Evolutionary conservation across 345 rosid genomes (phyloP).

Genomic region (Turritis glabra): DNA sequence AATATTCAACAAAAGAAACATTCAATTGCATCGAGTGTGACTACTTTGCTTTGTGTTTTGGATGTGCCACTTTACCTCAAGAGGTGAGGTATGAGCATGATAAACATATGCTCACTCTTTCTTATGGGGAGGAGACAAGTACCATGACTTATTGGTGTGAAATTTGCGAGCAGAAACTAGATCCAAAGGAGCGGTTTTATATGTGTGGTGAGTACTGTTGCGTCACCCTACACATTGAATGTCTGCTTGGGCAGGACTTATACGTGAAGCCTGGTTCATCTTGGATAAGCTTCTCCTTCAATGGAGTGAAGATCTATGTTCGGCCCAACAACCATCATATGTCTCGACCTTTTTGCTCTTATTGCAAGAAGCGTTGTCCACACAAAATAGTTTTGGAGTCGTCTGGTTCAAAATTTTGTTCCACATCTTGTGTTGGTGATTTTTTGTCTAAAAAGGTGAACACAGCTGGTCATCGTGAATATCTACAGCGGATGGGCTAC

Average conservation of each 20-base stretch:
- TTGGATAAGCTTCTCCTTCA: background rate
- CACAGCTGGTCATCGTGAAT: background rate
- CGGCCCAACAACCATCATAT: background rate
- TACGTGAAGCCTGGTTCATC: background rate
- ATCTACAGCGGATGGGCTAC: background rate
- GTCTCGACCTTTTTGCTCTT: background rate
- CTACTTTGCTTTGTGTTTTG: background rate
- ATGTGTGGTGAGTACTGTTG: background rate
- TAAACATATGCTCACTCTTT: background rate
- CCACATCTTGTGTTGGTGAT: slow-evolving; percentile 5
- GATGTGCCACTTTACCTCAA: background rate
- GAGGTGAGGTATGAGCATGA: slow-evolving; percentile 6
- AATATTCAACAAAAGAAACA: background rate
- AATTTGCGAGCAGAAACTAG: background rate
- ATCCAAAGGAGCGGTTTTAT: background rate
- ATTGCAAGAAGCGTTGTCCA: slow-evolving; percentile 14
- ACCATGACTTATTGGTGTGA: background rate
- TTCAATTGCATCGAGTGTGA: background rate
- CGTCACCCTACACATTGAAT: background rate
- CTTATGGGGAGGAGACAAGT: background rate
- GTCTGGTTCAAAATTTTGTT: background rate
- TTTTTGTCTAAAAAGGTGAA: background rate
- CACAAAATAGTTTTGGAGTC: background rate
- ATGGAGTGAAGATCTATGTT: background rate
- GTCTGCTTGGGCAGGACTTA: background rate